Conservation (phyloP, 768 basidiomycete genomes). For the Tylopilus felleus region DNA sequence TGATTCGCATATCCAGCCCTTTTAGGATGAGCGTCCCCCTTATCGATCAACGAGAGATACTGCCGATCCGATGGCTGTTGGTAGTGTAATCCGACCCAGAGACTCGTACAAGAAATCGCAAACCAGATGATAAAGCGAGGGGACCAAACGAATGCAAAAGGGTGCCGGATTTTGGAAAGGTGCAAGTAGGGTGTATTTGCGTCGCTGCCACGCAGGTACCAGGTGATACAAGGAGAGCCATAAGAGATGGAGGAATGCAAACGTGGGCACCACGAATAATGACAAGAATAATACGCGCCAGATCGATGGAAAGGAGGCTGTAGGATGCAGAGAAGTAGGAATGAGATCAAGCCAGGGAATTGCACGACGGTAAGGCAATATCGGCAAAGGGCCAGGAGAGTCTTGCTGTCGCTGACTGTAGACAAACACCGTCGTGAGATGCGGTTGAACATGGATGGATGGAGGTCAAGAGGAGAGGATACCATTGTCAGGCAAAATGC, state of each 20-base stretch:
- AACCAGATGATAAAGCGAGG: constrained; percentile 8
- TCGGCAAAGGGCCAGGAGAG: background rate
- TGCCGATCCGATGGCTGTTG: constrained; percentile 6
- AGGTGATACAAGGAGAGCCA: background rate
- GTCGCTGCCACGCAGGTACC: background rate
- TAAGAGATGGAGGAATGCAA: constrained; percentile 10
- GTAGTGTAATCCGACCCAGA: constrained; percentile 6
- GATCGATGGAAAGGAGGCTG: constrained; percentile 18
- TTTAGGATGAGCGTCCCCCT: constrained; percentile 8
- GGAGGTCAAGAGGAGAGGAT: background rate
- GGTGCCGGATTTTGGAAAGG: background rate
- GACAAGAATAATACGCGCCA: constrained; percentile 18
- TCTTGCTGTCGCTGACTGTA: background rate
- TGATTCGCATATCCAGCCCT: constrained; percentile 14
- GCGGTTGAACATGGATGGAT: constrained; percentile 7
- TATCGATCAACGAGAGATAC: constrained; percentile 13
- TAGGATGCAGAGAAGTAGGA: background rate
- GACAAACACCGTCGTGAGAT: background rate
- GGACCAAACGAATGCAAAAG: background rate
- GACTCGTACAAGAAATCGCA: background rate
- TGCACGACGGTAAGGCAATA: background rate
- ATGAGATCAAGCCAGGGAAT: background rate
- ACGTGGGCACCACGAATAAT: constrained; percentile 10
- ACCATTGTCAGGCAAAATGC: background rate
- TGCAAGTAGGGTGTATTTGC: background rate